Evolutionary conservation across 2,329 filamentous ascomycete genomes (phyloP).

Genomic region (Penicillium sp.): DNA sequence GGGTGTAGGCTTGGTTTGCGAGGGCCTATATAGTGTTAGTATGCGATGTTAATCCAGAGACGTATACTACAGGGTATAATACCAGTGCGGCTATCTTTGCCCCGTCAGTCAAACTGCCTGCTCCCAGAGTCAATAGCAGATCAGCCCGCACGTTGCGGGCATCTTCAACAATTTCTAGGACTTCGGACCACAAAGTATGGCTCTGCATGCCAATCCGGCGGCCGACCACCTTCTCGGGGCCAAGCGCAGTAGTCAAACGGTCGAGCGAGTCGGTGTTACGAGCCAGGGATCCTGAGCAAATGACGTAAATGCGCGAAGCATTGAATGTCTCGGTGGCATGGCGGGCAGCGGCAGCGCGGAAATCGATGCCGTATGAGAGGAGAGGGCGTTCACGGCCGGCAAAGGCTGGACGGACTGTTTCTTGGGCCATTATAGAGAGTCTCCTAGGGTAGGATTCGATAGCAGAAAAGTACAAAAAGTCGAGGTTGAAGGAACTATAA

Average conservation of each 20-base stretch:
- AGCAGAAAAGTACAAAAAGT: background rate
- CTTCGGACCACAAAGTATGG: conserved; percentile 53
- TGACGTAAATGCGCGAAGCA: conserved; percentile 48
- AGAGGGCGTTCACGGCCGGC: conserved; percentile 35
- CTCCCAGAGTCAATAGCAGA: conserved; percentile 53
- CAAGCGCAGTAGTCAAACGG: conserved; percentile 41
- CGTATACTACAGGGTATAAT: background rate
- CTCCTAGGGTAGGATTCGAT: background rate
- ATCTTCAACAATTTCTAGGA: conserved; percentile 47
- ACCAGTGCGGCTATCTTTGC: conserved; percentile 52
- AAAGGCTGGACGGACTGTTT: conserved; percentile 39
- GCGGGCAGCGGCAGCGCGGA: conserved; percentile 42
- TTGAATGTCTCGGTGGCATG: conserved; percentile 46
- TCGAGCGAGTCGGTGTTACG: conserved; percentile 46
- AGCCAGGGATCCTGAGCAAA: conserved; percentile 49
- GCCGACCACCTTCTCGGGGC: conserved; percentile 39
- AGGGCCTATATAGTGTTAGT: conserved; percentile 35
- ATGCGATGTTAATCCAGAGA: background rate
- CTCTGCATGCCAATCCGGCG: conserved; percentile 50
- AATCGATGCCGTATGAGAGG: conserved; percentile 48
- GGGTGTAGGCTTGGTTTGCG: conserved; percentile 45
- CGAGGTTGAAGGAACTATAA: background rate
- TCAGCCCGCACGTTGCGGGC: conserved; percentile 41
- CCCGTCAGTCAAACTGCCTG: conserved; percentile 53
- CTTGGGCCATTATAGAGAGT: conserved; percentile 19